Conservation (phyloP, 23 red algal species). For the Gracilaria domingensis region DNA sequence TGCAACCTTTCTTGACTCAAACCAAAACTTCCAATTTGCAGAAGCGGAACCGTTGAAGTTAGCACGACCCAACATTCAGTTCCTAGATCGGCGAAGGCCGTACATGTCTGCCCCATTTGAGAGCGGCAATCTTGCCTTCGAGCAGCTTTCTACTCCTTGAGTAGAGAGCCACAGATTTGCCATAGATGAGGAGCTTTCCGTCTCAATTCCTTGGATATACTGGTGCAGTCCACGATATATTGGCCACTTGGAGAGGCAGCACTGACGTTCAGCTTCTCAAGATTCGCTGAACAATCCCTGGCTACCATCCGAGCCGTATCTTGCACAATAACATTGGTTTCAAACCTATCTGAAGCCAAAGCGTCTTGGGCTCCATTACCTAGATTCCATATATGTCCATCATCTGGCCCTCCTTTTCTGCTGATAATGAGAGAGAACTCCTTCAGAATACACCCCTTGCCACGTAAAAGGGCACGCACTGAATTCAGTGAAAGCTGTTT, state of each 20-base stretch:
- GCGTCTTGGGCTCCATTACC: constrained; percentile 4
- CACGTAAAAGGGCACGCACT: constrained; percentile 12
- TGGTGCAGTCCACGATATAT: constrained; percentile 57
- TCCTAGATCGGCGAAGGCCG: neutral
- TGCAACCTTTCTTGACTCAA: neutral
- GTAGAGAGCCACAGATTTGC: constrained; percentile 44
- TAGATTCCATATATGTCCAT: constrained; percentile 17
- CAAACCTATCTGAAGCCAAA: constrained; percentile 16
- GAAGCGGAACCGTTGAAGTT: neutral
- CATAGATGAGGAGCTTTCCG: constrained; percentile 61
- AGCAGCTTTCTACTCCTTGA: neutral
- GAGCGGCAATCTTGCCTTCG: neutral
- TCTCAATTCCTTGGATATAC: constrained; percentile 44
- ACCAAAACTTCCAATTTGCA: neutral
- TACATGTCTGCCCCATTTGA: neutral
- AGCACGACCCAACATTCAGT: neutral
- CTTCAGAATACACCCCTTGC: constrained; percentile 31
- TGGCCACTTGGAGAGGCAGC: constrained; percentile 25
- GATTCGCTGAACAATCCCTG: constrained; percentile 54
- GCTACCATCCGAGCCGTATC: constrained; percentile 59
- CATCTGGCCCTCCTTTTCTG: constrained; percentile 32
- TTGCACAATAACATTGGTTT: constrained; percentile 31
- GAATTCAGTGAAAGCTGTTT: constrained; percentile 45
- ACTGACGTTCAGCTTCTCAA: constrained; percentile 67
- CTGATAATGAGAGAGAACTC: constrained; percentile 61